These are phyloP conservation scores for Gardenia jasminoides DNA, from an alignment of 257 asterid genomes.

Conservation along the genomic window DNA sequence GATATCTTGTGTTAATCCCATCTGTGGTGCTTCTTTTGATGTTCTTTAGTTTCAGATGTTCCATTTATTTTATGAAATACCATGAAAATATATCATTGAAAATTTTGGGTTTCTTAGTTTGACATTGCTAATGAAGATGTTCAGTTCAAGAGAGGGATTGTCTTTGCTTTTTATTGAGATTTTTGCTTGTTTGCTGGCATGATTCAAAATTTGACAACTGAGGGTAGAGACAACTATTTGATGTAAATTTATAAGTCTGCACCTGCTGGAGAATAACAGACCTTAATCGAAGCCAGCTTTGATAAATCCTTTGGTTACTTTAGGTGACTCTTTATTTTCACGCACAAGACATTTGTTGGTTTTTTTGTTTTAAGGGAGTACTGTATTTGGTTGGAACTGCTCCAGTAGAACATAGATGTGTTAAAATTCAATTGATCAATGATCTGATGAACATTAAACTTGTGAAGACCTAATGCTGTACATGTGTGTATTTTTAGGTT, in stretches of 20 bases:
- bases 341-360: neutral
- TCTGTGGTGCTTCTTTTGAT: neutral
- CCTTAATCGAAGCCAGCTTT: neutral
- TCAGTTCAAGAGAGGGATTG: neutral
- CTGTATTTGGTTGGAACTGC: neutral
- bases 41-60: neutral
- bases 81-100: neutral
- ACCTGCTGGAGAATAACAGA: neutral
- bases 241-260: neutral
- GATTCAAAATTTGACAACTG: neutral
- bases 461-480: neutral
- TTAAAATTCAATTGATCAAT: neutral
- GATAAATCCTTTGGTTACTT: neutral
- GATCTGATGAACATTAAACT: neutral
- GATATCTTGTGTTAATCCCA: neutral
- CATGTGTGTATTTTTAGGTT: conserved; percentile 9
- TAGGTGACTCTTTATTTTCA: neutral
- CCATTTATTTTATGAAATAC: neutral
- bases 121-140: neutral
- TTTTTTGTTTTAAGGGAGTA: neutral
- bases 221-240: neutral
- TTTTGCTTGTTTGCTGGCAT: neutral
- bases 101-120: neutral
- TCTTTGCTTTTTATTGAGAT: neutral
- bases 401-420: neutral